Evolutionary conservation across 495 filamentous ascomycete species (phyloP), one percentile per base, ranked within the genome.

Genomic region (Penicillium simplicissimum): DNA sequence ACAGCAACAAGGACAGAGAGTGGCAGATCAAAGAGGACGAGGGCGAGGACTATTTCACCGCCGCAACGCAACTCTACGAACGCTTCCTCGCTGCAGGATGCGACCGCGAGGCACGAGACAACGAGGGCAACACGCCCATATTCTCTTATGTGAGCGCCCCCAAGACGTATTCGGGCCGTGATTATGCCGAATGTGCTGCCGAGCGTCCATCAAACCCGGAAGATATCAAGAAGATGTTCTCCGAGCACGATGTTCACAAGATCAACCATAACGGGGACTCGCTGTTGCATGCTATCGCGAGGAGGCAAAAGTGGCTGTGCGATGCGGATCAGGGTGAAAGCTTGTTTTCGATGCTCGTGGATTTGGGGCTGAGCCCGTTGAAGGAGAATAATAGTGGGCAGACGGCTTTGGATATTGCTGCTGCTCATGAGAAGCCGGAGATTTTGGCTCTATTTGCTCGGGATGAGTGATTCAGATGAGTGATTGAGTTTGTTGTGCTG

Each of bases 331-430:
- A 42, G n/a, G n/a, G n/a, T n/a, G n/a, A n/a, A n/a, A n/a, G 15
- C 2, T n/a, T 42, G 38, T 42, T 42, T 17, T 42, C 15, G 38
- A 17, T n/a, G 1, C 38, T 42, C n/a, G 38, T 42, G 14, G 38
- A 17, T 7, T 17, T 17, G 38, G 38, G 38, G 17, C 13, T 42
- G 38, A 42, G 15, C n/a, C 38, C 38, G n/a, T 42, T 8, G 6
- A 42, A 19, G 17, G n/a, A 47, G 35, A 54, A 54, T 21, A 54
- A 8, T 14, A 33, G 28, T 13, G 42, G 55, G 3, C 23, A 58
- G 14, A 68, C 55, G n/a, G 52, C 55, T 5, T 55, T 68, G 56
- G 66, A 66, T 57, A 49, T 66, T 13, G 63, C 66, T 38, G 55
- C 56, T 23, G 57, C 55, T 23, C 61, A 48, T 35, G 60, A 38